phyloP scores from a whole-genome alignment of 2,329 filamentous ascomycete genomes.

The Fusarium falciforme region DNA sequence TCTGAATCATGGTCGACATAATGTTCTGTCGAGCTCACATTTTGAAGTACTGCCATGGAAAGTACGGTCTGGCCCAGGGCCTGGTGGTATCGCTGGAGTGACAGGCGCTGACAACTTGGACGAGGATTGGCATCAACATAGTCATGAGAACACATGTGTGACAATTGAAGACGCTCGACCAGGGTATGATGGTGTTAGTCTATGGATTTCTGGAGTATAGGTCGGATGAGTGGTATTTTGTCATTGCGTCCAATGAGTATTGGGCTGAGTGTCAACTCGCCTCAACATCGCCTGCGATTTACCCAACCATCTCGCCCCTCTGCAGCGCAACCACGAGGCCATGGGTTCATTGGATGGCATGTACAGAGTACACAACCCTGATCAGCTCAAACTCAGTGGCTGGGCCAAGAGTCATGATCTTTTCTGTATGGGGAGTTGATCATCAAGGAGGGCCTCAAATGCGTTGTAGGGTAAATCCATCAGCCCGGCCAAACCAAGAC shows the following conservation, averaged over 20 bases:
- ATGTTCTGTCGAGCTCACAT: background rate
- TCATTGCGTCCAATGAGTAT: background rate
- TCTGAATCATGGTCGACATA: background rate
- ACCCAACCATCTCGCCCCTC: background rate
- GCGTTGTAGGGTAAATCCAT: background rate
- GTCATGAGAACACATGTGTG: background rate
- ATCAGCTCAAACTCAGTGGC: background rate
- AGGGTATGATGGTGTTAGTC: background rate
- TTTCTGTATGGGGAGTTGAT: background rate
- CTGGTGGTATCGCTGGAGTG: background rate
- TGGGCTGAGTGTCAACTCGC: background rate
- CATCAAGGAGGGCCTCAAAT: background rate
- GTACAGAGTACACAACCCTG: background rate
- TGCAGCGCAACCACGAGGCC: background rate
- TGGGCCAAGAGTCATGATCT: background rate
- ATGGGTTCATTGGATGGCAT: background rate
- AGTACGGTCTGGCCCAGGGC: background rate
- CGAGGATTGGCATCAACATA: background rate
- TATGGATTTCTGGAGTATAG: background rate
- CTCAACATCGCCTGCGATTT: background rate
- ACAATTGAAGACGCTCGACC: background rate
- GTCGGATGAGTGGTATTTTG: background rate
- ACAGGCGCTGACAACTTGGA: background rate
- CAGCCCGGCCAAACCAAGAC: background rate
- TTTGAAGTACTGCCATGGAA: background rate